Conservation (phyloP, 805 yeast species). For the Kodamaea kakaduensis region DNA sequence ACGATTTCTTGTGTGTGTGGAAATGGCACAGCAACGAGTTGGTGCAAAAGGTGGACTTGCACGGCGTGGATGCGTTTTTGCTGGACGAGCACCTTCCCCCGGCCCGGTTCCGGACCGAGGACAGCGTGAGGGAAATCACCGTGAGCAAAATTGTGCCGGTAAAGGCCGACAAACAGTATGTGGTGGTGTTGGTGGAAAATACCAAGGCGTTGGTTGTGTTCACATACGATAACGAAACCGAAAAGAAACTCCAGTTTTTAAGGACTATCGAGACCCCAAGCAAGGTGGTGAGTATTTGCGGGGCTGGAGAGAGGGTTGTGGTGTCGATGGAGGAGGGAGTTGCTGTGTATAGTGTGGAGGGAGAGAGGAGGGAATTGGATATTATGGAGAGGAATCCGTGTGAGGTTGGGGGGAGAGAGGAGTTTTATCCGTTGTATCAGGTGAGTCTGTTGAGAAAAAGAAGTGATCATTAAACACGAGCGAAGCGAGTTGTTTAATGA, state of each 20-base stretch:
- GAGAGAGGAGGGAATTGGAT: constrained; percentile 13
- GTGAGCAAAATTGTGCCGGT: constrained; percentile 44
- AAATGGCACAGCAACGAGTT: constrained; percentile 57
- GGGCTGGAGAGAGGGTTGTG: neutral
- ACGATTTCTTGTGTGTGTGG: constrained; percentile 70
- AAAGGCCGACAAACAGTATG: constrained; percentile 17
- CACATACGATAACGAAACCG: constrained; percentile 23
- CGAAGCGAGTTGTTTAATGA: too few species aligned
- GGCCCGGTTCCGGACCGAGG: constrained; percentile 52
- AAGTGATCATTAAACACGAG: constrained; percentile 62
- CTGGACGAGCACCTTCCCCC: constrained; percentile 62
- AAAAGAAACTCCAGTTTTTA: constrained; percentile 31
- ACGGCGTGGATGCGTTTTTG: constrained; percentile 38
- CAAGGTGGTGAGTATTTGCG: neutral
- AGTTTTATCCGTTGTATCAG: constrained; percentile 47
- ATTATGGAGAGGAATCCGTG: constrained; percentile 20
- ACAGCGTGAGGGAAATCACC: constrained; percentile 50
- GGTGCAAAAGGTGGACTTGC: constrained; percentile 47
- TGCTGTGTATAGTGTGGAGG: constrained; percentile 19
- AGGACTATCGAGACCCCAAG: constrained; percentile 12
- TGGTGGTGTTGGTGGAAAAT: constrained; percentile 50
- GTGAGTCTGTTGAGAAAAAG: constrained; percentile 53
- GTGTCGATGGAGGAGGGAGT: constrained; percentile 9
- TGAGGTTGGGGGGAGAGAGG: constrained; percentile 32
- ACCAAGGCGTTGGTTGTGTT: constrained; percentile 44